Evolutionary conservation across 2,329 filamentous ascomycete species (phyloP).

Genomic region (Aspergillus piperis): DNA sequence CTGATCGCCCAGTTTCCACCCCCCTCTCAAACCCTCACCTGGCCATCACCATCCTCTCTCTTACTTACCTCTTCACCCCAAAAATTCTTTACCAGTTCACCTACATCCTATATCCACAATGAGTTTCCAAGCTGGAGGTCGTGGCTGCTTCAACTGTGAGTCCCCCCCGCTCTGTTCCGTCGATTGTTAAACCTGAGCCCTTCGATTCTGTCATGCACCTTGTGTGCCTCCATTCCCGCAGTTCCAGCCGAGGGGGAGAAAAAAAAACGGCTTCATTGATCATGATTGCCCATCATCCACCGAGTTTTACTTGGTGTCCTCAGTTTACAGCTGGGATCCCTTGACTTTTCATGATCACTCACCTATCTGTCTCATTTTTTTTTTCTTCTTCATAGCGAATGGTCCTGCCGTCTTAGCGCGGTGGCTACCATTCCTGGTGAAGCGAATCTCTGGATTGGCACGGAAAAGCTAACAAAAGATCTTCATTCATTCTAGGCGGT

Average conservation of each 20-base stretch:
- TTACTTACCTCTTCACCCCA: background rate
- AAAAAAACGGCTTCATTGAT: background rate
- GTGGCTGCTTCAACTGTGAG: constrained; percentile 63
- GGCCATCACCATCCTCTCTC: background rate
- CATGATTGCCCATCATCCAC: background rate
- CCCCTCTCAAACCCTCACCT: background rate
- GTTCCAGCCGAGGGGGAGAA: background rate
- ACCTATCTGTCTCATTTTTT: background rate
- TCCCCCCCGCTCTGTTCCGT: constrained; percentile 23
- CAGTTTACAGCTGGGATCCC: background rate
- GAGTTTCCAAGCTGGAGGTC: constrained; percentile 53
- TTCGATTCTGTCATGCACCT: constrained; percentile 6
- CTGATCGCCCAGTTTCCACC: constrained; percentile 16
- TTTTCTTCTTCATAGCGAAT: background rate
- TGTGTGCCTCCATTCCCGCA: background rate
- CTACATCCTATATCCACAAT: constrained; percentile 38
- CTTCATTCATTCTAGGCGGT: constrained; percentile 57
- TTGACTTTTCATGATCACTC: background rate
- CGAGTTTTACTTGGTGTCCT: background rate
- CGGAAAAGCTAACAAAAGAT: constrained; percentile 3
- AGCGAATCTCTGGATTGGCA: background rate
- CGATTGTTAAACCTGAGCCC: constrained; percentile 1
- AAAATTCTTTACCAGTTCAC: constrained; percentile 3
- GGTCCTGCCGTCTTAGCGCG: too few relatives aligned
- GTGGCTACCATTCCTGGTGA: too few relatives aligned